Percentiles rank a stretch among this genome's conserved stretches.
Evolutionary conservation across 352 stramenopile genomes (phyloP).

Genomic region (Lagenidium giganteum): DNA sequence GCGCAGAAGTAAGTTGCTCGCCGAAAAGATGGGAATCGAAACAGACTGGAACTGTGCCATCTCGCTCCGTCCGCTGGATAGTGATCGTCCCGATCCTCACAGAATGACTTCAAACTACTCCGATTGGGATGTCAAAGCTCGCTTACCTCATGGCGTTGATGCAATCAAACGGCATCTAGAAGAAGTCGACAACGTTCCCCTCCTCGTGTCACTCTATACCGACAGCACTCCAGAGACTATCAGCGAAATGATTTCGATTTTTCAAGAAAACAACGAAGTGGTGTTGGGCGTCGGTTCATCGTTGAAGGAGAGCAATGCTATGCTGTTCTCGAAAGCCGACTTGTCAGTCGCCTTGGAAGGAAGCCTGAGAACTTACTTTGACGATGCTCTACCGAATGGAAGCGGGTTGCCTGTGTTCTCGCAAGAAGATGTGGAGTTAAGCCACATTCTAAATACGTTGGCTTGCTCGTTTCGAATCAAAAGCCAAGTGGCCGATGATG

Average conservation of each 20-base stretch:
- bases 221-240: constrained; percentile 95
- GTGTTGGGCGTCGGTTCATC: constrained; percentile 77
- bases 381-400: constrained; percentile 51
- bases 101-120: constrained; percentile 97
- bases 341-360: constrained; percentile 64
- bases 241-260: constrained; percentile 90
- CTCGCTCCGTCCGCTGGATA: constrained; percentile 91
- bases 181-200: constrained; percentile 98
- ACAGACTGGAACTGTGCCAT: constrained; percentile 99
- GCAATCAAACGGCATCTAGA: constrained; percentile 95
- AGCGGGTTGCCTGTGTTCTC: constrained; percentile 57
- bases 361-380: constrained; percentile 63
- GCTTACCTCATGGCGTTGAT: constrained; percentile 93
- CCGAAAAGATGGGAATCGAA: constrained; percentile 98
- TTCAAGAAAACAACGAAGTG: constrained; percentile 82
- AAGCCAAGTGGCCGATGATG: constrained; percentile 17
- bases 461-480: constrained; percentile 71
- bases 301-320: constrained; percentile 68
- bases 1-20: constrained; percentile 95
- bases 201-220: constrained; percentile 98
- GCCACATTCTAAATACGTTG: constrained; percentile 79
- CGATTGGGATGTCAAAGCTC: constrained; percentile 96
- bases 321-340: constrained; percentile 73
- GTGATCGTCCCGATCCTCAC: constrained; percentile 89
- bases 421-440: constrained; percentile 75